Conservation (phyloP, 192 early-diverging fungal genomes). For the Umbelopsis sp. region DNA sequence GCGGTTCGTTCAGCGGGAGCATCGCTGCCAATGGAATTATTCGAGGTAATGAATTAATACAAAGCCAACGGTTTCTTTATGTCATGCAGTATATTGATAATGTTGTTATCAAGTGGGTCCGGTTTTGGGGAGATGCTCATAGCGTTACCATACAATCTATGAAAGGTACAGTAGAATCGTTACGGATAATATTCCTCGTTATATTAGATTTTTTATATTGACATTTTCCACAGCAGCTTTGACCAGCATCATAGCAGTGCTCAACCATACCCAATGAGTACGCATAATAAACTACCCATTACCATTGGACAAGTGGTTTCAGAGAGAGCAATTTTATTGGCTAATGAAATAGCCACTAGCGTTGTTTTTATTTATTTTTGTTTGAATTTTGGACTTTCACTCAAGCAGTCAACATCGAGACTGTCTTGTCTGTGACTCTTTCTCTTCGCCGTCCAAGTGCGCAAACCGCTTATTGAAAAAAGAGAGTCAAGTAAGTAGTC, state of each 20-base stretch:
- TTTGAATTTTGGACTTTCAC: background rate
- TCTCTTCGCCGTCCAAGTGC: slow-evolving; percentile 18
- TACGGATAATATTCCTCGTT: background rate
- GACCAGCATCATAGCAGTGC: background rate
- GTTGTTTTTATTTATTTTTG: background rate
- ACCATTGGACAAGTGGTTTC: background rate
- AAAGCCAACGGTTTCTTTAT: background rate
- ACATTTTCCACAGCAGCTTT: background rate
- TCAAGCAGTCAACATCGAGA: slow-evolving; percentile 12
- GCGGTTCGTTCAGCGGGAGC: slow-evolving; percentile 26
- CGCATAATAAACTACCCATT: background rate
- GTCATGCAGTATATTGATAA: background rate
- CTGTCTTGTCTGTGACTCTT: slow-evolving; percentile 20
- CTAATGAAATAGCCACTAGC: background rate
- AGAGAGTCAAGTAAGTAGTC: slow-evolving; percentile 14
- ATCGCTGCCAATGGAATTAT: slow-evolving; percentile 30
- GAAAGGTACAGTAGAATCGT: slow-evolving; percentile 9
- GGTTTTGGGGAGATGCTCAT: slow-evolving; percentile 35
- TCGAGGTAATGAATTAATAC: slow-evolving; percentile 18
- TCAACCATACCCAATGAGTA: background rate
- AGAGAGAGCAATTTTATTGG: background rate
- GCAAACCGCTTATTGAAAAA: slow-evolving; percentile 10
- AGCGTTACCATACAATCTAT: slow-evolving; percentile 32
- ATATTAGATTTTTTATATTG: background rate
- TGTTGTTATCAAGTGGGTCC: slow-evolving; percentile 21